These are phyloP conservation scores for Isatis tinctoria DNA, from an alignment of 345 rosid species.

Conservation along the genomic window DNA sequence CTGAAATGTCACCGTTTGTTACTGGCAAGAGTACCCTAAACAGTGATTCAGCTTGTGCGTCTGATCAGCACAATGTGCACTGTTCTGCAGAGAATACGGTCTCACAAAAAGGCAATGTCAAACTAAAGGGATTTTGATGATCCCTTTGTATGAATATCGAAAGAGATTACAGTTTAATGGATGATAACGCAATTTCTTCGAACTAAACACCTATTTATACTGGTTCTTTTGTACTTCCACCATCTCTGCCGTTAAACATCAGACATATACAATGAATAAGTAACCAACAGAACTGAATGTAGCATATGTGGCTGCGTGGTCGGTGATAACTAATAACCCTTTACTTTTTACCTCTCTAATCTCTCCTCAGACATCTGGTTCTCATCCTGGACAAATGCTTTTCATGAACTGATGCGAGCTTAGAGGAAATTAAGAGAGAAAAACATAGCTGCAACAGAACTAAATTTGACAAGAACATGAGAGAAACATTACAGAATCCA, in stretches of 20 bases:
- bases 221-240: too few relatives aligned
- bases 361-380: too few relatives aligned
- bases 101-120: slow-evolving; percentile 33
- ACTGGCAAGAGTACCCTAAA: slow-evolving; percentile 39
- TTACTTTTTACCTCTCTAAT: too few relatives aligned
- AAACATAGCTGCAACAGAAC: background rate
- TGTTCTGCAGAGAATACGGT: slow-evolving; percentile 70
- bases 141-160: background rate
- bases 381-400: too few relatives aligned
- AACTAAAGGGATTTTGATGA: background rate
- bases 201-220: background rate
- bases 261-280: background rate
- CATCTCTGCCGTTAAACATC: background rate
- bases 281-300: too few relatives aligned
- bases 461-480: too few relatives aligned
- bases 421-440: too few relatives aligned
- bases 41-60: slow-evolving; percentile 41
- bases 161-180: background rate
- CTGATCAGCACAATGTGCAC: slow-evolving; percentile 76
- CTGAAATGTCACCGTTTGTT: slow-evolving; percentile 76
- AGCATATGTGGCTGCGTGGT: too few relatives aligned
- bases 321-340: too few relatives aligned
- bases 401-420: too few relatives aligned
- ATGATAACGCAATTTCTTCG: background rate
- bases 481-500: too few relatives aligned